Evolutionary conservation across 2,329 filamentous ascomycete genomes (phyloP), one percentile per base, ranked within the genome.

Genomic region (Sporothrix luriei): DNA sequence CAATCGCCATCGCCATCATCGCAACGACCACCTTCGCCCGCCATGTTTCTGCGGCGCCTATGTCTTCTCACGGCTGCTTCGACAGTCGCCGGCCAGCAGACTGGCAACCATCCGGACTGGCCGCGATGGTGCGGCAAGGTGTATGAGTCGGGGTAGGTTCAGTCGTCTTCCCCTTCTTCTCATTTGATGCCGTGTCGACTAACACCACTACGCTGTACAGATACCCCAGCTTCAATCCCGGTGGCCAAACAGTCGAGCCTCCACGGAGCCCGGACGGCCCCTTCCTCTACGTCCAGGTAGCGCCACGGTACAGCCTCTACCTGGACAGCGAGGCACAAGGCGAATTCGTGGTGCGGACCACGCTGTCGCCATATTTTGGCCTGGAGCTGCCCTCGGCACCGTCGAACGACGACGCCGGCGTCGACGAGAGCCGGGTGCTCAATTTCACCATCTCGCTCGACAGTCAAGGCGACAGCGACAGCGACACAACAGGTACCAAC

Each of bases 81-180:
- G 3, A 4, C 43, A 13, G 43, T 49, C 1, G 4, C 38, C 3
- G 29, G 26, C 13, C 76, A 78, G 52, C 76, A 79, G 52, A 82
- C 80, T 1, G 81, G 81, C 1, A 75, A 79, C 14, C 78, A 83
- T 70, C 75, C 79, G 0, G 81, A 81, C 61, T 82, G 80, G 81
- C 79, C 79, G 14, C 76, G 81, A 57, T 83, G 82, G 82, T 84
- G 82, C 70, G 82, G 82, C 21, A 84, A 83, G 68, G 81, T 80
- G 4, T 83, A 84, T 72, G 72, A 83, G 72, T 71, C 79, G 7
- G 79, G 80, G 76, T 83, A 75, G 48, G 71, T 71, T 0, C 10
- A 5, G 9, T 1, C 1, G 38, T 26, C n/a, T 3, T 33, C 7
- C 33, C 33, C 10, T 46, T 26, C n/a, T 3, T 40, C 10, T 19